Conservation (phyloP, 352 stramenopile genomes). For the Peronospora farinosa region DNA sequence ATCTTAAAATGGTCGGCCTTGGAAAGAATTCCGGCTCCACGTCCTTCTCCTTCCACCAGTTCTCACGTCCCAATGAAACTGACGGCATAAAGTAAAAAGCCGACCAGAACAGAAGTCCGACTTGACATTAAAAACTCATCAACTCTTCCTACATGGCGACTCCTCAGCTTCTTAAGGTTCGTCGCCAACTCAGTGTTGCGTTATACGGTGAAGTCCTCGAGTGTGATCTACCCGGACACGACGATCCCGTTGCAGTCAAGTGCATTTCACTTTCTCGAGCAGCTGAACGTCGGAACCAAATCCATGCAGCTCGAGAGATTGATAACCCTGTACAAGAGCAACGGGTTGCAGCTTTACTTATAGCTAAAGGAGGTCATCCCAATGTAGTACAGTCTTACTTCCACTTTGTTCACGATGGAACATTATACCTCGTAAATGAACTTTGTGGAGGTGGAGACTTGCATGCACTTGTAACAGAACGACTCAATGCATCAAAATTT, state of each 20-base stretch:
- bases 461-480: conserved; percentile 22
- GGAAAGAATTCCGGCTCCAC: not conserved
- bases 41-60: not conserved
- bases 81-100: not conserved
- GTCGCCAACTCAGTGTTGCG: conserved; percentile 13
- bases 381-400: conserved; percentile 31
- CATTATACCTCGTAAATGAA: conserved; percentile 43
- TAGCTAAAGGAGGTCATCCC: conserved; percentile 20
- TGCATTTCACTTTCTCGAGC: conserved; percentile 21
- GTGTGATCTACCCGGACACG: conserved; percentile 13
- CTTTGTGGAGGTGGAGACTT: conserved; percentile 48
- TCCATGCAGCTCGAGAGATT: conserved; percentile 8
- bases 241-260: conserved; percentile 25
- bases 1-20: not conserved
- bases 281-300: conserved; percentile 5
- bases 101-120: conserved; percentile 1
- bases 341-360: conserved; percentile 11
- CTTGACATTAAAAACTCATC: not conserved
- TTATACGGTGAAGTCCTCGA: conserved; percentile 31
- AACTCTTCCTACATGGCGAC: not conserved
- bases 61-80: not conserved
- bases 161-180: conserved; percentile 12
- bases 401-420: conserved; percentile 17
- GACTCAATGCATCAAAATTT: conserved; percentile 3
- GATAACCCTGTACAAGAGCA: conserved; percentile 29